Percentiles rank a stretch among this genome's conserved stretches.
Evolutionary conservation across 2,329 filamentous ascomycete species (phyloP).

Genomic region (Fusarium secorum): DNA sequence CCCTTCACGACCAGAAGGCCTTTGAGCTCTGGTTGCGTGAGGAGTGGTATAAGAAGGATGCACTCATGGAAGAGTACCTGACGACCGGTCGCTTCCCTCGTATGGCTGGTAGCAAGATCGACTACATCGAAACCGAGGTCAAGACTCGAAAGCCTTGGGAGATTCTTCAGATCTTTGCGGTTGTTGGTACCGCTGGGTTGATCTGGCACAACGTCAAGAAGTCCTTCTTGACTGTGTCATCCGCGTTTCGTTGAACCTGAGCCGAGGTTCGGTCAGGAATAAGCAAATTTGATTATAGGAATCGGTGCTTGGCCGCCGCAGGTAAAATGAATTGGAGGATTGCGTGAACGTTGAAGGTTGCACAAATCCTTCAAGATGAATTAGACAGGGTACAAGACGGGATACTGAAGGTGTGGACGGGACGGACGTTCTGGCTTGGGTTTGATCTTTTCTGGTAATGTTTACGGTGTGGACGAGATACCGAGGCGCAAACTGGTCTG

Average conservation of each 20-base stretch:
- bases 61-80: conserved; percentile 82
- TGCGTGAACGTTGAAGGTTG: background rate
- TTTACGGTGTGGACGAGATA: conserved; percentile 13
- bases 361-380: background rate
- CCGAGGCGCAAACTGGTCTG: conserved; percentile 29
- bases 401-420: conserved; percentile 10
- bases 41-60: conserved; percentile 92
- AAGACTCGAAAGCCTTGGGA: conserved; percentile 63
- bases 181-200: conserved; percentile 56
- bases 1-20: conserved; percentile 73
- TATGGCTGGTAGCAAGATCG: conserved; percentile 59
- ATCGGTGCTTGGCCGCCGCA: background rate
- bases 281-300: background rate
- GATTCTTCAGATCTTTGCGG: conserved; percentile 62
- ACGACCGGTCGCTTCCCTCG: conserved; percentile 81
- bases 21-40: conserved; percentile 88
- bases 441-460: background rate
- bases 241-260: conserved; percentile 30
- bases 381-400: background rate
- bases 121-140: conserved; percentile 66
- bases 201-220: conserved; percentile 51
- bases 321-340: conserved; percentile 2
- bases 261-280: background rate
- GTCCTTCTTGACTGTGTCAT: conserved; percentile 34
- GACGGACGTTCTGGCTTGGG: conserved; percentile 2